A percentile compares a stretch with the other conserved stretches of the same genome.
Evolutionary conservation across 2,329 filamentous ascomycete species (phyloP).

Genomic region (Lomentospora prolificans): DNA sequence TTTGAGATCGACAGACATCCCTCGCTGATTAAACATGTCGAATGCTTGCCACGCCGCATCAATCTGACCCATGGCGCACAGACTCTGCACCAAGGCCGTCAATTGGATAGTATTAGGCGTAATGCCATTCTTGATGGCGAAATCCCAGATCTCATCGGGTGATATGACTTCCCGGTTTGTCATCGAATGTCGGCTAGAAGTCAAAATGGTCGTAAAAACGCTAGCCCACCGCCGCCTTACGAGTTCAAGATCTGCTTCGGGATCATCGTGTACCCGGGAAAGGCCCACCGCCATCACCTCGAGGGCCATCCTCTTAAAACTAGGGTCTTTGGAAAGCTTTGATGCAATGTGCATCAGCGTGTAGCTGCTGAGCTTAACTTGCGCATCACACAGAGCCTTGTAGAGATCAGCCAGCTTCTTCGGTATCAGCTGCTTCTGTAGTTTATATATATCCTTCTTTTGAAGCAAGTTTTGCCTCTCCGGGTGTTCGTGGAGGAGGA

Average conservation of each 20-base stretch:
- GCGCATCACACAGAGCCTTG: conserved; percentile 19
- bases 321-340: conserved; percentile 28
- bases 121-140: conserved; percentile 43
- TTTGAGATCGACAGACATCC: conserved; percentile 52
- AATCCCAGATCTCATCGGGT: conserved; percentile 1
- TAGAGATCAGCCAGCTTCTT: conserved; percentile 26
- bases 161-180: conserved; percentile 3
- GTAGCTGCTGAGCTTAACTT: conserved; percentile 25
- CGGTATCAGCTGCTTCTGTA: conserved; percentile 14
- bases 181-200: not conserved
- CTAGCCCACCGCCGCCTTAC: conserved; percentile 30
- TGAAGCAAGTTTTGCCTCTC: conserved; percentile 21
- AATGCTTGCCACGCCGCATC: conserved; percentile 56
- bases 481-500: conserved; percentile 5
- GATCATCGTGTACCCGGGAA: conserved; percentile 1
- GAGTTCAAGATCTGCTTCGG: conserved; percentile 23
- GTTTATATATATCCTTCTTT: conserved; percentile 18
- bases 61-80: conserved; percentile 54
- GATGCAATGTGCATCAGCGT: conserved; percentile 39
- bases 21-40: conserved; percentile 48
- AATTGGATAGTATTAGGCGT: conserved; percentile 53
- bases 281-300: conserved; percentile 4
- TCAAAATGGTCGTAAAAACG: conserved; percentile 40
- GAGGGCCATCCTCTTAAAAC: conserved; percentile 1
- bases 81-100: conserved; percentile 61